Evolutionary conservation across 2,329 filamentous ascomycete genomes (phyloP), one percentile per base, ranked within the genome.

Genomic region (Rugonectria rugulosa): DNA sequence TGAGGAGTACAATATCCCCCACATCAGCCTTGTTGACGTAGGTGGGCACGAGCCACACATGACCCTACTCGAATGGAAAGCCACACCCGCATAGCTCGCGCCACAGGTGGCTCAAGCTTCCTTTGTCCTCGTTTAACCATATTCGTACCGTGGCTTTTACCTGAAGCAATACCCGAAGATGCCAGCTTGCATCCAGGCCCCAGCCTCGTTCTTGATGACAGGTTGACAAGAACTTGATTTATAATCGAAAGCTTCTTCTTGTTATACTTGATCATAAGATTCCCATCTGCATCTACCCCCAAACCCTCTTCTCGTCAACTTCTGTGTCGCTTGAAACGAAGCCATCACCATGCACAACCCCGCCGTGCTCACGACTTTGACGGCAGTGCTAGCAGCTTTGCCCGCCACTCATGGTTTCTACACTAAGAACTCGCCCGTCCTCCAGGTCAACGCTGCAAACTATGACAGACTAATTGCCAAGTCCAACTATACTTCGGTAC

Each of bases 401-500:
- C 85, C 89, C 24, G 81, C 82, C 45, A 83, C 82, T 53, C 86
- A 87, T 49, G 86, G 85, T 63, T 75, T 99, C 57, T 99, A 99
- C 78, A 78, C 86, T 57, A 96, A 94, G 78, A 90, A 83, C 72
- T 97, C 93, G 2, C 87, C 91, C 11, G 95, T 99, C 37, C 73
- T 98, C 37, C 91, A 96, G 73, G 78, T 98, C 62, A 88, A 89
- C 67, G 83, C 82, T 53, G 90, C 89, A 75, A 90, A 82, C 68
- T 98, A 96, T 74, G 87, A 94, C 70, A 84, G 82, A 60, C 78
- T 97, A 63, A 92, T 99, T 73, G 86, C 89, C 41, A 88, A 91
- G 70, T 97, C 92, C 23, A 97, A 97, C 72, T 82, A 98, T 75
- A 96, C 92, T 36, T 92, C 92, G 47, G 93, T 97, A 84, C 73